Conservation (phyloP, 495 filamentous ascomycete genomes). For the Neurospora discreta region DNA sequence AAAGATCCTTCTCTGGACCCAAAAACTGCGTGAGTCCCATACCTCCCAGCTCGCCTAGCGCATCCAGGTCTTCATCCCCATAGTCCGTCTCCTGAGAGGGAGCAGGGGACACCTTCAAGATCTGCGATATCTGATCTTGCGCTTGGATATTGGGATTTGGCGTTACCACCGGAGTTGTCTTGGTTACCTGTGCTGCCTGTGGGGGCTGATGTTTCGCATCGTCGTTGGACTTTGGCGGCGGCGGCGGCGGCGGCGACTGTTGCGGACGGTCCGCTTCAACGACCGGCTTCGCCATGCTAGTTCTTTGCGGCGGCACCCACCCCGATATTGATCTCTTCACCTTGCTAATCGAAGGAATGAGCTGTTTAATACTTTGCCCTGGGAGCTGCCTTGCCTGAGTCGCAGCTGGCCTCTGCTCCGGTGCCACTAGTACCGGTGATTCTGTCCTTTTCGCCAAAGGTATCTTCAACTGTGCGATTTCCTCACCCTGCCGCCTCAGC, state of each 20-base stretch:
- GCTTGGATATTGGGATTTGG: background rate
- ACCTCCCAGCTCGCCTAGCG: constrained; percentile 2
- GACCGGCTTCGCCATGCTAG: background rate
- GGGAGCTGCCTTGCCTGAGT: background rate
- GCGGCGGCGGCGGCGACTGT: background rate
- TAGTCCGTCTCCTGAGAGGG: constrained; percentile 34
- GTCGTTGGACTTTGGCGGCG: background rate
- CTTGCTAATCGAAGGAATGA: background rate
- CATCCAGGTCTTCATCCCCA: constrained; percentile 26
- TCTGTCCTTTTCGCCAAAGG: background rate
- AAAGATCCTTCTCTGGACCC: background rate
- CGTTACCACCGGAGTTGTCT: background rate
- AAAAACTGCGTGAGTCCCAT: background rate
- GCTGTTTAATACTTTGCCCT: background rate
- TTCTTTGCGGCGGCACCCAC: background rate
- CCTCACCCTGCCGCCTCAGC: background rate
- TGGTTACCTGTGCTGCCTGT: background rate
- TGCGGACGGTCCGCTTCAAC: background rate
- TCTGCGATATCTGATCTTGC: background rate
- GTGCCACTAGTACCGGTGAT: background rate
- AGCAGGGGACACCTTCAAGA: background rate
- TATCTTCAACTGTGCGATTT: background rate
- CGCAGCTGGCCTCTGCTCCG: background rate
- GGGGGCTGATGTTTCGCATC: background rate
- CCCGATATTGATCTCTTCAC: background rate